Percentiles rank a stretch among this genome's conserved stretches.
Conservation (phyloP, 176 grass and related monocot genomes). For the Triticum monococcum region DNA sequence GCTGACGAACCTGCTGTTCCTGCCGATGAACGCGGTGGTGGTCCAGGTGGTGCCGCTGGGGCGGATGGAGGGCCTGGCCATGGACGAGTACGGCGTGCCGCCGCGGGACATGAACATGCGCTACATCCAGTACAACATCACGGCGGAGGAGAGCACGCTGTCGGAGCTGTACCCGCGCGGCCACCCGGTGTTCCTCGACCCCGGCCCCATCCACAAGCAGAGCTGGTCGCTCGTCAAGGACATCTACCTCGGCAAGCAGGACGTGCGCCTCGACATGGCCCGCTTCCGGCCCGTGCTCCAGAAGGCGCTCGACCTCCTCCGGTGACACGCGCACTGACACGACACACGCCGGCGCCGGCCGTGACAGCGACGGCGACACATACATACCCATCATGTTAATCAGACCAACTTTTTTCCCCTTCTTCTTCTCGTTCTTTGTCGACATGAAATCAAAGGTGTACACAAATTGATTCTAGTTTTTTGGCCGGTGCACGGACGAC, state of each 20-base stretch:
- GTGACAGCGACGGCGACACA: not conserved
- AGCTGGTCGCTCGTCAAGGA: constrained; percentile 58
- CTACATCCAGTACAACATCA: constrained; percentile 88
- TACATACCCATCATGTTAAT: not conserved
- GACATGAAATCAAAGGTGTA: not conserved
- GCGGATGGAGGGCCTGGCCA: constrained; percentile 52
- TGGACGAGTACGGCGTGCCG: constrained; percentile 73
- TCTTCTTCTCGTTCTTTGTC: constrained; percentile 6
- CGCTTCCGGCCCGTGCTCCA: constrained; percentile 54
- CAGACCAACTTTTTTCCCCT: not conserved
- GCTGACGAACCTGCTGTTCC: constrained; percentile 78
- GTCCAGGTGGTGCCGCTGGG: constrained; percentile 85
- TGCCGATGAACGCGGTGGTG: constrained; percentile 74
- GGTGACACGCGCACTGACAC: constrained; percentile 33
- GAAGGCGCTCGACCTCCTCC: constrained; percentile 60
- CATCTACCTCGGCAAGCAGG: constrained; percentile 74
- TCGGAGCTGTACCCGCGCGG: constrained; percentile 51
- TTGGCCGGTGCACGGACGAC: not conserved
- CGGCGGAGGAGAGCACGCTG: constrained; percentile 70
- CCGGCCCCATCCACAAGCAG: constrained; percentile 56
- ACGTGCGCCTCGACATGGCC: constrained; percentile 53
- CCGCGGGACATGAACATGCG: constrained; percentile 73
- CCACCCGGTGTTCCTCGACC: constrained; percentile 66
- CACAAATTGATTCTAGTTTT: not conserved
- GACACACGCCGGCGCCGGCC: not conserved